Evolutionary conservation across 345 rosid species (phyloP).

Genomic region (Euphorbia lathyris): DNA sequence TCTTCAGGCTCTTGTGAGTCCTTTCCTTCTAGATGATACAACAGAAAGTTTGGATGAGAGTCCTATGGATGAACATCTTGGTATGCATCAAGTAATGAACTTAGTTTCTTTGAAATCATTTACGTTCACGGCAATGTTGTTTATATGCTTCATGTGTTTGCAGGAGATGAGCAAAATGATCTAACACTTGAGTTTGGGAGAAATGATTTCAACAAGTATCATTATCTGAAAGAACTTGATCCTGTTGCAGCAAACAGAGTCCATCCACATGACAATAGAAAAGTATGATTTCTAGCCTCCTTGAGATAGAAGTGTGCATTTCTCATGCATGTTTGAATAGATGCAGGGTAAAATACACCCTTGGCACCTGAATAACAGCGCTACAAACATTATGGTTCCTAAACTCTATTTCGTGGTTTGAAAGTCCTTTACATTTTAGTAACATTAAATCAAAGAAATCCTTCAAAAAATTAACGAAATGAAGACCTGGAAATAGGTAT

Average conservation of each 20-base stretch:
- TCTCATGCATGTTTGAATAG: conserved; percentile 1
- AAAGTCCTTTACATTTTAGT: too few species aligned
- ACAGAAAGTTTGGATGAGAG: conserved; percentile 36
- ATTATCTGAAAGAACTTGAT: conserved; percentile 68
- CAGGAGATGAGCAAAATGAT: conserved; percentile 41
- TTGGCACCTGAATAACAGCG: too few species aligned
- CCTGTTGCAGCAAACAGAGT: conserved; percentile 88
- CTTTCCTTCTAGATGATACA: conserved; percentile 74
- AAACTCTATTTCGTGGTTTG: too few species aligned
- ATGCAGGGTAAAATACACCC: too few species aligned
- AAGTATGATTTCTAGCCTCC: conserved; percentile 35
- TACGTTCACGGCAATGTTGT: neutral
- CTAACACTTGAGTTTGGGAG: conserved; percentile 26
- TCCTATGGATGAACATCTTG: conserved; percentile 33
- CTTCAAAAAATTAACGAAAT: too few species aligned
- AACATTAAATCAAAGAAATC: too few species aligned
- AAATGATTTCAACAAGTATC: conserved; percentile 43
- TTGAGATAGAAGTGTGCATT: neutral
- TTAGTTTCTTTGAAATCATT: conserved; percentile 7
- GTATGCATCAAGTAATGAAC: conserved; percentile 29
- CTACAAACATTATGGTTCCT: too few species aligned
- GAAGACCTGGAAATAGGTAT: too few species aligned
- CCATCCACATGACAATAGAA: conserved; percentile 87
- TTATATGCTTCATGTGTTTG: neutral
- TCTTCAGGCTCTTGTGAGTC: conserved; percentile 76